These are phyloP conservation scores for Mortierella sp. DNA, from an alignment of 371 early-diverging fungal species.

Conservation along the genomic window DNA sequence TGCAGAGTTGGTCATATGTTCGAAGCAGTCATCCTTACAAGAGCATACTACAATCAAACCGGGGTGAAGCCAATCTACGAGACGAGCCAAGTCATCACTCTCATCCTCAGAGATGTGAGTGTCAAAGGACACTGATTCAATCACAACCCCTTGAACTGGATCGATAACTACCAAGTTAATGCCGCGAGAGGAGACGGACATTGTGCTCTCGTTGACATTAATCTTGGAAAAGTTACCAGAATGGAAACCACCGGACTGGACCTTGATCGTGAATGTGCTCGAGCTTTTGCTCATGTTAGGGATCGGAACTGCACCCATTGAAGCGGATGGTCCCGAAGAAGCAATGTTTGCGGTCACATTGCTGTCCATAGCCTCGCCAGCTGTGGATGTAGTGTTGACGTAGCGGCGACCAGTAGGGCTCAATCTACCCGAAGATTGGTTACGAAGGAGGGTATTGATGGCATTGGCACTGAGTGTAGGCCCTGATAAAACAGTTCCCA, in stretches of 20 bases:
- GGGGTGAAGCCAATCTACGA: constrained; percentile 71
- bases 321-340: constrained; percentile 34
- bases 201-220: constrained; percentile 71
- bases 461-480: constrained; percentile 65
- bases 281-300: constrained; percentile 41
- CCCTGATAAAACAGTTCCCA: constrained; percentile 83
- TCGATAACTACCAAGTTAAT: constrained; percentile 83
- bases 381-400: not conserved
- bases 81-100: constrained; percentile 75
- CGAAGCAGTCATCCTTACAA: constrained; percentile 81
- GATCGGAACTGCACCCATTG: constrained; percentile 39
- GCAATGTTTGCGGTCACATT: constrained; percentile 24
- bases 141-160: constrained; percentile 71
- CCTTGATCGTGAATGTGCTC: constrained; percentile 59
- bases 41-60: constrained; percentile 77
- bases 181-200: constrained; percentile 78
- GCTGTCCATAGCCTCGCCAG: constrained; percentile 15
- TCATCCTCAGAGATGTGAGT: constrained; percentile 80
- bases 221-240: constrained; percentile 84
- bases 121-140: constrained; percentile 82
- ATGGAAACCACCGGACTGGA: constrained; percentile 81
- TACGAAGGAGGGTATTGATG: constrained; percentile 63
- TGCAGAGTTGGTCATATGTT: constrained; percentile 74
- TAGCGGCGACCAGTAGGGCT: constrained; percentile 39
- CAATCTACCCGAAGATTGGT: constrained; percentile 62